phyloP scores from a whole-genome alignment of 2,329 filamentous ascomycete genomes.

The Cordyceps tenuipes region DNA sequence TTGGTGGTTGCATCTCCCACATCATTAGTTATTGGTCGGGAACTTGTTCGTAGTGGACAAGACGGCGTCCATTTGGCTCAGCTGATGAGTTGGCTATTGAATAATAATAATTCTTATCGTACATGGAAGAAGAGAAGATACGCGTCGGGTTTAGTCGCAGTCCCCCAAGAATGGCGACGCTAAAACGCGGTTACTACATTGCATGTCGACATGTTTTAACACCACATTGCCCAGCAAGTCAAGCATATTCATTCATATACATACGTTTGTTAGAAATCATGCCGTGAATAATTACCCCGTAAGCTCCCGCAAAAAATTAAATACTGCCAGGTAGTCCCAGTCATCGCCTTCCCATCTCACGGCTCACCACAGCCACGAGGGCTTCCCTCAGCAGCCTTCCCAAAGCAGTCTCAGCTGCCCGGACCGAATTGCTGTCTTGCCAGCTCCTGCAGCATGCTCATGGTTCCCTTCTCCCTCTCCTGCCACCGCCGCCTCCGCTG shows the following conservation, averaged over 20 bases:
- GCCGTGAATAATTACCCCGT: too few species aligned
- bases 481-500: slow-evolving; percentile 61
- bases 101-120: too few species aligned
- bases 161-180: not conserved
- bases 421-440: slow-evolving; percentile 72
- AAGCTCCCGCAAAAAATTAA: not conserved
- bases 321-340: not conserved
- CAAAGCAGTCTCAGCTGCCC: not conserved
- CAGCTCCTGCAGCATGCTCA: slow-evolving; percentile 70
- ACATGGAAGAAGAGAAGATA: not conserved
- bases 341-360: not conserved
- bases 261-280: too few species aligned
- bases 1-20: not conserved
- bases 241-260: too few species aligned
- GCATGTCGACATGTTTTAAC: too few species aligned
- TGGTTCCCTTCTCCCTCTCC: slow-evolving; percentile 74
- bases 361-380: not conserved
- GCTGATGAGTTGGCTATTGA: too few species aligned
- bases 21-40: too few species aligned
- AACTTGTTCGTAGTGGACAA: too few species aligned
- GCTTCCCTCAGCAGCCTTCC: not conserved
- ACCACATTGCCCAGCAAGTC: too few species aligned
- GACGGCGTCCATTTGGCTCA: too few species aligned
- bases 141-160: not conserved
- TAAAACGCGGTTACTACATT: not conserved